Evolutionary conservation across 1,284 basidiomycete genomes (phyloP), one percentile per base, ranked within the genome.

Genomic region (Rhodofomes roseus): DNA sequence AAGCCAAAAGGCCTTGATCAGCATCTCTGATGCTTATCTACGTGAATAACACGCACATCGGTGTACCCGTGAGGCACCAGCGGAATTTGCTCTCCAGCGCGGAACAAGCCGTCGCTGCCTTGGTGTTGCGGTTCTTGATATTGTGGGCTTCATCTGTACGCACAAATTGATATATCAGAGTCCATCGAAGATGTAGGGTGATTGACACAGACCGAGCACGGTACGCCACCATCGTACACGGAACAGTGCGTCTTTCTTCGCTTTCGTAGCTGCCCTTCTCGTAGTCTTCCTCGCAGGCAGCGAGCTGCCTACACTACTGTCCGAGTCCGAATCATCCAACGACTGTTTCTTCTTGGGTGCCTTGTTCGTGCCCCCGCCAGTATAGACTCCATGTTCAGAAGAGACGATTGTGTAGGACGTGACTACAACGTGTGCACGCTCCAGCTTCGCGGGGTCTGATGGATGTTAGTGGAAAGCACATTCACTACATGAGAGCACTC

Each of bases 91-190:
- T 83, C 39, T 87, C 75, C 11, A 99, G 79, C 1, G 81, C 89
- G 60, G 85, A 92, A 61, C 95, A 96, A 0, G 93, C 95, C 44
- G 87, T 79, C 1, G 93, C 88, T 31, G 84, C 82, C 71, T 95
- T 92, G 0, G 96, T 93, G 36, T 83, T 89, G 60, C 86, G 80
- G 69, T 98, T 97, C 81, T 98, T 98, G 79, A 99, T 98, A 68
- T 92, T 95, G 70, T 99, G 96, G 0, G 96, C 96, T 72, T 99
- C 96, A 69, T 98, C 95, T 94, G 59, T 16, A 50, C 31, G 54
- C 63, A 54, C 48, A 54, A 63, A 34, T 27, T 11, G 11, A 1
- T 2, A 1, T 2, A 16, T 55, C 6, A 40, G 5, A n/a, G 2
- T 3, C 1, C 25, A 11, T 50, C 27, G 51, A 22, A 57, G 39